Base-by-base conservation (phyloP, 148 eudicot genomes). In the Vaccinium myrtillus region DNA sequence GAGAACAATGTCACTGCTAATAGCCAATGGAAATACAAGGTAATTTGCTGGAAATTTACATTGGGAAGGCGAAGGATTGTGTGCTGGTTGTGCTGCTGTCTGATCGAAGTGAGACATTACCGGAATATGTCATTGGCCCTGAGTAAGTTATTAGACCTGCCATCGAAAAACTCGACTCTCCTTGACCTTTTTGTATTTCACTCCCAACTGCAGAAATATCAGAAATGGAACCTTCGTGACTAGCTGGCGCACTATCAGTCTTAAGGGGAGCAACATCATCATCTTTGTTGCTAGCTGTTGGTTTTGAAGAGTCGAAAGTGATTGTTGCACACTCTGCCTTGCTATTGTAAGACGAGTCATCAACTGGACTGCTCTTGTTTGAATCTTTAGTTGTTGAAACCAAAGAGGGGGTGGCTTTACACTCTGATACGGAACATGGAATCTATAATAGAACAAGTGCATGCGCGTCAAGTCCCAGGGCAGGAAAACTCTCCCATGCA, bases 61-160 rank as follows among this genome's bases (percentile, higher is more conserved):
- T 86, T 16, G 99, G 99, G 89, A 97, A 97, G 81, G 99, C 99
- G 78, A 97, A 97, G 71, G 99, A 97, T 81, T 95, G 92, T 36
- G 94, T 85, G 88, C 99, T 97, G 69, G 98, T 93, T 43, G 93
- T 77, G 80, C 99, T 97, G 88, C 96, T 92, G 85, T 97, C 99
- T 74, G 99, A 97, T 80, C 98, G 91, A 61, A 90, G 91, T 81
- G 99, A 97, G 54, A 92, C 85, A 88, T 90, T 95, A 59, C 98
- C 98, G 1, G 92, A 87, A 81, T 80, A 85, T 18, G 93, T 82
- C 49, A 87, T 80, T 6, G 90, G 93, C 9, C 98, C 96, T 8
- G 89, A 88, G 87, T 85, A 88, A 75, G 91, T 90, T 56, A 93
- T 90, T 54, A 87, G 85, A 56, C 93, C 89, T 11, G 87, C 95